Conservation (phyloP, 768 basidiomycete genomes). For the Lentinula lateritia region DNA sequence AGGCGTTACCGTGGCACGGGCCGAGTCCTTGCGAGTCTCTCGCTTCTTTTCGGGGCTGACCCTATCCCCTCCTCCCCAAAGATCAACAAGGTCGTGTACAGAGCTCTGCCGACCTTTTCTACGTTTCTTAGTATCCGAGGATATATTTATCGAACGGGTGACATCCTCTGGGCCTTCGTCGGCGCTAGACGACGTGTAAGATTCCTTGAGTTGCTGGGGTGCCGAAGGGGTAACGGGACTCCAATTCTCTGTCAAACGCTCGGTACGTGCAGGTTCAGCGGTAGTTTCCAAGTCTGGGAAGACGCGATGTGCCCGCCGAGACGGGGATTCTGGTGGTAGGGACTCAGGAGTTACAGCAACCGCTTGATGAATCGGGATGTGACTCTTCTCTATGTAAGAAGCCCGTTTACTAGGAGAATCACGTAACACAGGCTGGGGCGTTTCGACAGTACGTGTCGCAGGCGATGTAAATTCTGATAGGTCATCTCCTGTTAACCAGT, state of each 20-base stretch:
- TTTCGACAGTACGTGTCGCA: conserved; percentile 9
- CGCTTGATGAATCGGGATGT: conserved; percentile 33
- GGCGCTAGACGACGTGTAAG: conserved; percentile 50
- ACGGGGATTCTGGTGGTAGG: conserved; percentile 25
- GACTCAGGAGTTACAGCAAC: conserved; percentile 18
- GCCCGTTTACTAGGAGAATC: conserved; percentile 71
- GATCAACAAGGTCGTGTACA: conserved; percentile 76
- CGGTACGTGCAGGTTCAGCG: conserved; percentile 3
- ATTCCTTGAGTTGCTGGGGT: conserved; percentile 20
- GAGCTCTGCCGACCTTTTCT: conserved; percentile 68
- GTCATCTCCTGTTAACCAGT: conserved; percentile 69
- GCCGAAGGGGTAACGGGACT: conserved; percentile 29
- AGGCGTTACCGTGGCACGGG: conserved; percentile 10
- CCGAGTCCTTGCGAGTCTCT: conserved; percentile 10
- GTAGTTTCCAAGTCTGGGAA: conserved; percentile 11
- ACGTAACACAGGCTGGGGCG: conserved; percentile 48
- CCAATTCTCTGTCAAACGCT: conserved; percentile 40
- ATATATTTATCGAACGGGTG: conserved; percentile 15
- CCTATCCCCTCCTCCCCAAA: conserved; percentile 56
- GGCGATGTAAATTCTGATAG: conserved; percentile 13
- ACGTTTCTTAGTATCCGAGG: conserved; percentile 19
- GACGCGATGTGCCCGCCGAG: conserved; percentile 22
- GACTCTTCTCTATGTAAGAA: conserved; percentile 52
- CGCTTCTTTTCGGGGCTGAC: conserved; percentile 5
- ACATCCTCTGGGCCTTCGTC: conserved; percentile 54